These are phyloP conservation scores for Hibiscus syriacus DNA, from an alignment of 345 rosid genomes.

Conservation along the genomic window DNA sequence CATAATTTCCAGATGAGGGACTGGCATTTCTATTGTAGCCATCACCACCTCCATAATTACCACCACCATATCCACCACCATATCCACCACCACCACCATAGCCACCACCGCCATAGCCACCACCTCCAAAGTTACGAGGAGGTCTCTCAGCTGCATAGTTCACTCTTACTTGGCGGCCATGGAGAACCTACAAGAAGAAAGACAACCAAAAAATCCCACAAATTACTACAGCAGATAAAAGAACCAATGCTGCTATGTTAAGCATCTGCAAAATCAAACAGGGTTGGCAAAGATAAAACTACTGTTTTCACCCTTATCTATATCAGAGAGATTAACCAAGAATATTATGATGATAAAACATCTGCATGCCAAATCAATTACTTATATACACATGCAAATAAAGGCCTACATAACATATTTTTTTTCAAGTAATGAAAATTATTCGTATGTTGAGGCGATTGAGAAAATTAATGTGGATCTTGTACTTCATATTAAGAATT, in stretches of 20 bases:
- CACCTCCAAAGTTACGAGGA: slow-evolving; percentile 34
- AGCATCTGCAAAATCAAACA: background rate
- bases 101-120: slow-evolving; percentile 23
- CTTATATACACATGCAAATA: background rate
- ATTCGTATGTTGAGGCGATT: background rate
- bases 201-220: background rate
- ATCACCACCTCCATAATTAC: no score
- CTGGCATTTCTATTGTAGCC: no score
- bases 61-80: background rate
- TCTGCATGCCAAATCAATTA: no score
- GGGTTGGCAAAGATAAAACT: background rate
- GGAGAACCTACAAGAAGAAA: slow-evolving; percentile 46
- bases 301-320: background rate
- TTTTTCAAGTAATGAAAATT: background rate
- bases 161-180: slow-evolving; percentile 72
- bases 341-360: background rate
- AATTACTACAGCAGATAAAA: background rate
- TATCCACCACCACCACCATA: slow-evolving; percentile 25
- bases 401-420: background rate
- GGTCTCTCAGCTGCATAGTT: slow-evolving; percentile 70
- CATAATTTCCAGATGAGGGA: background rate
- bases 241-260: background rate
- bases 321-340: background rate
- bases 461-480: background rate
- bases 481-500: background rate